A percentile compares a stretch with the other conserved stretches of the same genome.
Conservation (phyloP, 495 filamentous ascomycete genomes). For the Neurospora discreta region DNA sequence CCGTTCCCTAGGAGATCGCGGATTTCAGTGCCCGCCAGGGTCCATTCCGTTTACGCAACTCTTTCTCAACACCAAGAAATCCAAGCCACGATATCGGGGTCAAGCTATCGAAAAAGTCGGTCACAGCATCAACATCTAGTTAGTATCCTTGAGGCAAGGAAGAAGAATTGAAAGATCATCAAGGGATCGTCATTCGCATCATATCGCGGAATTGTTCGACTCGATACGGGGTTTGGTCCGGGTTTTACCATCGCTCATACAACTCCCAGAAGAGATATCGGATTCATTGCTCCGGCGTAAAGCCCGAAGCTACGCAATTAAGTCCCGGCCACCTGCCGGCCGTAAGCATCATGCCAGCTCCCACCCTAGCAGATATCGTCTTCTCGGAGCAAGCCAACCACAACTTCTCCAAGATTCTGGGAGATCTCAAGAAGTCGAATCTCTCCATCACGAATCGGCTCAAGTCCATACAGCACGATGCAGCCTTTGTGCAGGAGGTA, state of each 20-base stretch:
- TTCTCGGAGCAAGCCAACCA: conserved; percentile 41
- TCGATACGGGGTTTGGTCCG: not conserved
- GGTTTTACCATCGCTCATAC: not conserved
- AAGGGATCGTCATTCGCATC: not conserved
- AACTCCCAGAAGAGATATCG: not conserved
- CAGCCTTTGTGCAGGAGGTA: conserved; percentile 51
- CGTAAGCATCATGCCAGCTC: conserved; percentile 8
- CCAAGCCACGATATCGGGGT: not conserved
- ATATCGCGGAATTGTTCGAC: not conserved
- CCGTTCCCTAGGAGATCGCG: not conserved
- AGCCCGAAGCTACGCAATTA: not conserved
- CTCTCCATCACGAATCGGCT: conserved; percentile 73
- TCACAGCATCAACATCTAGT: not conserved
- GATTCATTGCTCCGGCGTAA: not conserved
- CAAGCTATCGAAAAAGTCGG: not conserved
- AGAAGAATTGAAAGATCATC: not conserved
- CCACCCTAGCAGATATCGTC: conserved; percentile 31
- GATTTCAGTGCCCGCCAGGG: not conserved
- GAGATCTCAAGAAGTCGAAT: conserved; percentile 57
- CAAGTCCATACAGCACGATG: conserved; percentile 57
- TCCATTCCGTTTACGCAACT: not conserved
- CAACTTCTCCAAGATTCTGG: conserved; percentile 43
- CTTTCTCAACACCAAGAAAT: not conserved
- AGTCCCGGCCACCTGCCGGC: not conserved
- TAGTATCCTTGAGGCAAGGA: not conserved